phyloP scores from a whole-genome alignment of 2,329 filamentous ascomycete species.

The Claviceps lovelessii region DNA sequence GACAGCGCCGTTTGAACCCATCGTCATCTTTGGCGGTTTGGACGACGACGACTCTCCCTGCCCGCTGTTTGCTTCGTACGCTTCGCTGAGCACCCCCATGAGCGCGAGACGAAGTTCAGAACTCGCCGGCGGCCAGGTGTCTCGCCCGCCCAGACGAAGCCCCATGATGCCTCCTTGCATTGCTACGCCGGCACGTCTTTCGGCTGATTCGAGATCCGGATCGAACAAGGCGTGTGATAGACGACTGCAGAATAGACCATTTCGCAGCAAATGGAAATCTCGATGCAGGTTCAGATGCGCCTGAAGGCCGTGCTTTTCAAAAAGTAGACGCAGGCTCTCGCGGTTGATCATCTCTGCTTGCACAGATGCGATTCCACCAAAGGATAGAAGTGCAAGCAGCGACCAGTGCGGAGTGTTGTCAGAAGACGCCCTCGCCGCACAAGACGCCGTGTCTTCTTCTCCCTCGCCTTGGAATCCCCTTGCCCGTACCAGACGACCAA shows the following conservation, averaged over 20 bases:
- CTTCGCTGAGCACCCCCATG: constrained; percentile 72
- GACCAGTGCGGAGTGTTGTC: constrained; percentile 41
- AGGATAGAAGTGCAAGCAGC: constrained; percentile 53
- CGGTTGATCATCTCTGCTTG: constrained; percentile 68
- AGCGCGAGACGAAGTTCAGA: constrained; percentile 83
- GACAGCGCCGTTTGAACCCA: constrained; percentile 18
- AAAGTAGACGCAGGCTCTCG: constrained; percentile 61
- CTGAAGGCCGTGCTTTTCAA: constrained; percentile 56
- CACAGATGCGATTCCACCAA: constrained; percentile 56
- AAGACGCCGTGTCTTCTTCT: background rate
- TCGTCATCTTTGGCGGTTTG: constrained; percentile 12
- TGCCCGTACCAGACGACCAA: constrained; percentile 27
- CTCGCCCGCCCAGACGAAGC: constrained; percentile 63
- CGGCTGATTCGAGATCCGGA: constrained; percentile 64
- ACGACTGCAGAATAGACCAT: constrained; percentile 67
- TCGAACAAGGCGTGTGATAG: constrained; percentile 77
- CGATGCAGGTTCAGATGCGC: constrained; percentile 61
- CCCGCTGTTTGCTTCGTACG: constrained; percentile 32
- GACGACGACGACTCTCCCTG: constrained; percentile 7
- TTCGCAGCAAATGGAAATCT: constrained; percentile 71
- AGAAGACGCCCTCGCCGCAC: constrained; percentile 6
- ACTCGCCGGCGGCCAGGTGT: constrained; percentile 84
- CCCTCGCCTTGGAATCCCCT: constrained; percentile 20
- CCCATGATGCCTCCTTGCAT: constrained; percentile 62
- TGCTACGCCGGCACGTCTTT: constrained; percentile 54